Base-by-base conservation (phyloP, 345 rosid genomes). In the Boechera stricta region DNA sequence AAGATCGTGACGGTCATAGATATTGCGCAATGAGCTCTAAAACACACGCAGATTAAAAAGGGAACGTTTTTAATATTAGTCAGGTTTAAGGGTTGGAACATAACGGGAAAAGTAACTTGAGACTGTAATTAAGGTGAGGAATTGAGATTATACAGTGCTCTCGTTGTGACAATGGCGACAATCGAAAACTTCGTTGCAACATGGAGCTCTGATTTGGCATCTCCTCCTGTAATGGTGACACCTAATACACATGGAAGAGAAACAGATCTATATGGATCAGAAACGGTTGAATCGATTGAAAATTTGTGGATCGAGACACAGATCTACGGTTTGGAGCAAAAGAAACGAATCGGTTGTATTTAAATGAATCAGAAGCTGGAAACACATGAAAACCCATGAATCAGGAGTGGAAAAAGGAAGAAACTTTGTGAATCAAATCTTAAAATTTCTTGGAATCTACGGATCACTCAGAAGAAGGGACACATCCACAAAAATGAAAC, bases 151-250 rank as follows among this genome's bases (percentile, higher is more conserved):
- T 88, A 94, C 98, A 80, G 85, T 77, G 44, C 85, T 86, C 82
- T 92, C 98, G 72, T 92, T 90, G 82, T 94, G 98, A 80, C 98
- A 94, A 86, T 92, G 98, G 60, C 98, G 95, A 82, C 98, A 94
- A 66, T 81, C 58, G 74, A 85, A 94, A 77, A 92, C 86, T 89
- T 92, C 98, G 79, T 92, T 90, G 87, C 98, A 94, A 59, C 98
- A 94, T 5, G 97, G 94, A 76, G 98, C 91, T 80, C 98, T 83
- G 87, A 94, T 90, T 86, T 26, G 76, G 80, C 98, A 94, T 77
- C 98, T 90, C 80, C 98, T 88, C 85, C 87, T 85, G 79, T 94
- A 94, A 84, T 94, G 98, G 75, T 88, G 59, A 83, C 98, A 94
- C 82, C 98, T 94, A 61, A 59, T 2, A 58, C 26, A 67, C 5